These are phyloP conservation scores for Spiromastix sp. DNA, from an alignment of 2,329 filamentous ascomycete genomes.

Conservation along the genomic window DNA sequence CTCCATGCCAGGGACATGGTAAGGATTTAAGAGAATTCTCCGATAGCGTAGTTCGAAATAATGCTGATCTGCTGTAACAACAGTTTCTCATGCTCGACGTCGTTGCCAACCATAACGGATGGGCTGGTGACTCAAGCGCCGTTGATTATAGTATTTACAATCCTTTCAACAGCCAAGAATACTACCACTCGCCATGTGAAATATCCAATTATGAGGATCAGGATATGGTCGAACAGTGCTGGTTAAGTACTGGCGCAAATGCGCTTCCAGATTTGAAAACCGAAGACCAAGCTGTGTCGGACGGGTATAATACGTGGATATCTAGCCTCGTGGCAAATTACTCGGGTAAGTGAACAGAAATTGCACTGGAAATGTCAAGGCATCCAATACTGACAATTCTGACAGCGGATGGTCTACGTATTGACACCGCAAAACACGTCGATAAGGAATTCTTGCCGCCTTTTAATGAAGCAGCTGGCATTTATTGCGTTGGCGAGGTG, in stretches of 20 bases:
- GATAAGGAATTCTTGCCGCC: slow-evolving; percentile 30
- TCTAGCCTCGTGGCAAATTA: slow-evolving; percentile 48
- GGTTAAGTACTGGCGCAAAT: slow-evolving; percentile 44
- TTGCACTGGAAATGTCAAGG: slow-evolving; percentile 17
- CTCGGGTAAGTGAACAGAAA: slow-evolving; percentile 42
- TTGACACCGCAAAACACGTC: slow-evolving; percentile 41
- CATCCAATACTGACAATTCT: slow-evolving; percentile 32
- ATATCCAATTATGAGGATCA: slow-evolving; percentile 47
- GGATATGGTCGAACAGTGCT: slow-evolving; percentile 38
- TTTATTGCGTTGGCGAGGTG: slow-evolving; percentile 40
- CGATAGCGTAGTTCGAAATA: too few species aligned
- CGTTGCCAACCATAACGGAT: slow-evolving; percentile 38
- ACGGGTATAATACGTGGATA: slow-evolving; percentile 51
- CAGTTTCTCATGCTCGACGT: slow-evolving; percentile 46
- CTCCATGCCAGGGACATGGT: slow-evolving; percentile 37
- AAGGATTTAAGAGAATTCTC: too few species aligned
- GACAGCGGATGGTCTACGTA: slow-evolving; percentile 42
- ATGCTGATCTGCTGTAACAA: too few species aligned
- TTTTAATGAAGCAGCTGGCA: slow-evolving; percentile 28
- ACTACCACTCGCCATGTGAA: slow-evolving; percentile 52
- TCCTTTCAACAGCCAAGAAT: slow-evolving; percentile 46
- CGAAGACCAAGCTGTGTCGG: slow-evolving; percentile 37
- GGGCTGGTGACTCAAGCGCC: slow-evolving; percentile 35
- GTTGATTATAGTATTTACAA: slow-evolving; percentile 45
- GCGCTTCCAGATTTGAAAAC: slow-evolving; percentile 55